Conservation (phyloP, 2,329 filamentous ascomycete species). For the Zasmidium angulare region DNA sequence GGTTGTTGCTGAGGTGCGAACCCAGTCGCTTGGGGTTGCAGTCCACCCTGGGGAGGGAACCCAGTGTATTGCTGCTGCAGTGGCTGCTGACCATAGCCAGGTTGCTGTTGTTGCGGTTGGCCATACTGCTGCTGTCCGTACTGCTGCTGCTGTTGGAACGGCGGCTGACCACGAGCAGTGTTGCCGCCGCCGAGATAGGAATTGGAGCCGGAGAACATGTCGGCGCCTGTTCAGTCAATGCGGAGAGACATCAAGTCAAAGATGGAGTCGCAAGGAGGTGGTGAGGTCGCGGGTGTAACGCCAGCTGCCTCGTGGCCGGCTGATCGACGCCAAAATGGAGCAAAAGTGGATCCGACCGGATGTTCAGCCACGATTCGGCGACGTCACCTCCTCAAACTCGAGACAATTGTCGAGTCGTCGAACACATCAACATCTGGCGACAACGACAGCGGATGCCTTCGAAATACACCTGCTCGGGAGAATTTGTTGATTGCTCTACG, state of each 20-base stretch:
- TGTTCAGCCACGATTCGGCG: background rate
- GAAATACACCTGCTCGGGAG: background rate
- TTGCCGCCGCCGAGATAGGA: constrained; percentile 79
- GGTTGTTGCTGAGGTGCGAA: constrained; percentile 37
- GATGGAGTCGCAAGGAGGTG: background rate
- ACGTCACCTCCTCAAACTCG: background rate
- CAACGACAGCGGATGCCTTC: background rate
- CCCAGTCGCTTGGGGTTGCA: constrained; percentile 38
- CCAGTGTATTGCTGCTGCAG: constrained; percentile 70
- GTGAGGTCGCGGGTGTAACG: background rate
- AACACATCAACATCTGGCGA: background rate
- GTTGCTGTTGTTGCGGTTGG: constrained; percentile 50
- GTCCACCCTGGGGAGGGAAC: constrained; percentile 47
- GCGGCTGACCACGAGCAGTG: constrained; percentile 66
- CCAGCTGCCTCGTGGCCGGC: background rate
- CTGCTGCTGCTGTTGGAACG: constrained; percentile 52
- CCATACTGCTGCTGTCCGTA: constrained; percentile 43
- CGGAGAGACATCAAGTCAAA: background rate
- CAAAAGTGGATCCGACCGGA: background rate
- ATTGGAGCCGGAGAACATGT: constrained; percentile 89
- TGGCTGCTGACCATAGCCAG: constrained; percentile 52
- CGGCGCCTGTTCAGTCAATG: constrained; percentile 6
- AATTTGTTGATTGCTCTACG: too few species aligned
- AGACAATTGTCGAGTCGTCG: too few species aligned
- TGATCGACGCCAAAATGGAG: background rate